Evolutionary conservation across 768 basidiomycete species (phyloP), one percentile per base, ranked within the genome.

Genomic region (Panellus pusillus): DNA sequence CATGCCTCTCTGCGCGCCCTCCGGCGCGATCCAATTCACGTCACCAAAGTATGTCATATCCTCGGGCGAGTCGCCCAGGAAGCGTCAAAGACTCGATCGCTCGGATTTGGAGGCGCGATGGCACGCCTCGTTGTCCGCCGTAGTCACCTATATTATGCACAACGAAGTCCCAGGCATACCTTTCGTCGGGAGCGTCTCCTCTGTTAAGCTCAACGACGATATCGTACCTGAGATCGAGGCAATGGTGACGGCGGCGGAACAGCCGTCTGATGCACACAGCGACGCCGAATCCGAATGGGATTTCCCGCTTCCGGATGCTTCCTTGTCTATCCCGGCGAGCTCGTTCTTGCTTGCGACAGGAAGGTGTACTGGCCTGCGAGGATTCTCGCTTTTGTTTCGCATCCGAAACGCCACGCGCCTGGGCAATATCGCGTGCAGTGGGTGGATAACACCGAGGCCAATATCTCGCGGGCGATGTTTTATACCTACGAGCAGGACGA

Each of bases 291-390:
- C 63, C 11, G 49, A 41, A 2, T 77, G 70, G 74, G 69, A 70
- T 1, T 74, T 77, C 9, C 78, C 78, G 5, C 73, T 69, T 14
- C 67, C 73, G 2, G 83, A 88, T 57, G 68, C 69, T 4, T 66
- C 72, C 0, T 72, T 87, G 19, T 67, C 77, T 14, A 80, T 89
- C 35, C 87, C 3, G 89, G 87, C 3, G 89, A 91, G 65, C 66
- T 83, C 1, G 70, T 90, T 2, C 72, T 90, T 12, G 84, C 84
- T 6, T 65, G 72, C 19, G 79, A 76, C 3, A 68, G 60, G 39
- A 68, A 68, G 49, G 63, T 61, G 5, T 85, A 84, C 61, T 92
- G 89, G 89, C 87, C 89, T 2, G 89, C 84, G 1, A 72, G 72
- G 63, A 69, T 91, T 37, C 61, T 83, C 9, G 70, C 61, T 0